These are phyloP conservation scores for Amanita rubescens DNA, from an alignment of 768 basidiomycete species.

Conservation along the genomic window DNA sequence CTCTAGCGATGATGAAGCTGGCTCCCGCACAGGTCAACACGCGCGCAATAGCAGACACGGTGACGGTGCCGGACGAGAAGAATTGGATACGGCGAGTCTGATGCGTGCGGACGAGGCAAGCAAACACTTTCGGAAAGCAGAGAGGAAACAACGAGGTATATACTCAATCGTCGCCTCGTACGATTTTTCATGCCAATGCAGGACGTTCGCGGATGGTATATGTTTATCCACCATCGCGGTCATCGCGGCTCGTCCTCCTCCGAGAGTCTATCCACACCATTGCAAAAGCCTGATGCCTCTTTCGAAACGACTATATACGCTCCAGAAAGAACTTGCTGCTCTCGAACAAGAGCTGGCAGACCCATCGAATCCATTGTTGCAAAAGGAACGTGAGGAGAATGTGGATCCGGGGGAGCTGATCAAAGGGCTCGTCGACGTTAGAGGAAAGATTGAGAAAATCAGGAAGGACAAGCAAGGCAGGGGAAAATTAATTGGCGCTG, in stretches of 20 bases:
- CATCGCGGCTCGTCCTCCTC: conserved; percentile 37
- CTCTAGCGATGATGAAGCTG: conserved; percentile 59
- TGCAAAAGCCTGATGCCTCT: conserved; percentile 36
- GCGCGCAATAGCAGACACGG: conserved; percentile 28
- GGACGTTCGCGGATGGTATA: conserved; percentile 53
- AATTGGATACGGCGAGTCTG: conserved; percentile 60
- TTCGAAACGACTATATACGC: conserved; percentile 49
- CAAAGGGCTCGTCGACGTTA: conserved; percentile 68
- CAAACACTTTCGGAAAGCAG: conserved; percentile 64
- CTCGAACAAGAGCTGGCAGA: conserved; percentile 81
- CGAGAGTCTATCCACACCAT: conserved; percentile 22
- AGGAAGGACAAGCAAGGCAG: conserved; percentile 59
- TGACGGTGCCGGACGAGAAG: conserved; percentile 44
- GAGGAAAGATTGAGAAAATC: conserved; percentile 61
- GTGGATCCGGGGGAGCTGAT: conserved; percentile 73
- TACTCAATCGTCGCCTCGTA: conserved; percentile 6
- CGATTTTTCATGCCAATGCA: conserved; percentile 15
- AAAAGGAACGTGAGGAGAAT: conserved; percentile 50
- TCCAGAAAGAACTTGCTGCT: conserved; percentile 73
- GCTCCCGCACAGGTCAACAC: conserved; percentile 27
- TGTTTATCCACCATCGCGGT: conserved; percentile 61
- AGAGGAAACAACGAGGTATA: conserved; percentile 46
- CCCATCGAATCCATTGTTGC: conserved; percentile 63
- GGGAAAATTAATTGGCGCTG: conserved; percentile 51
- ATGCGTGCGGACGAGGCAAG: conserved; percentile 63